Conservation (phyloP, 2,329 filamentous ascomycete genomes). For the Aureobasidium sp. region DNA sequence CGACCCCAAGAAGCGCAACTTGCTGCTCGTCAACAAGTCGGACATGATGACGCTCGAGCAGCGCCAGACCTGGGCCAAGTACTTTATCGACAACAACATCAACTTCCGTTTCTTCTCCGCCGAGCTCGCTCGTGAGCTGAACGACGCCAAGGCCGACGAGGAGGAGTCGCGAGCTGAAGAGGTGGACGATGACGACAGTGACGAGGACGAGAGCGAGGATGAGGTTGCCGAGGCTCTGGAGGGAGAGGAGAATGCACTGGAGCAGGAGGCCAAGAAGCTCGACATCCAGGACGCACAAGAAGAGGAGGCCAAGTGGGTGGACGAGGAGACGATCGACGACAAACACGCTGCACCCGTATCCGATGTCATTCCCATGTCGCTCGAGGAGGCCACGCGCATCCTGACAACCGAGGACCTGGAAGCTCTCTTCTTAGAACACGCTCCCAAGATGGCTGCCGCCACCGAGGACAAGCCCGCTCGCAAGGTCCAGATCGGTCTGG, state of each 20-base stretch:
- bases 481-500: conserved; percentile 84
- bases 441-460: conserved; percentile 42
- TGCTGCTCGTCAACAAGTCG: conserved; percentile 94
- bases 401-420: conserved; percentile 90
- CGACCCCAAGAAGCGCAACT: conserved; percentile 75
- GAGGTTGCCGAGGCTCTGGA: conserved; percentile 33
- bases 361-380: conserved; percentile 28
- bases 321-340: conserved; percentile 30
- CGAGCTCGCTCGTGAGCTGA: conserved; percentile 78
- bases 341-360: conserved; percentile 20
- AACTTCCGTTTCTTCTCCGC: conserved; percentile 96
- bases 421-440: conserved; percentile 71
- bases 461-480: conserved; percentile 38
- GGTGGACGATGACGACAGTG: conserved; percentile 46
- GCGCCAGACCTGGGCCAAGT: conserved; percentile 72
- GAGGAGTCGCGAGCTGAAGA: conserved; percentile 34
- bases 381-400: conserved; percentile 54
- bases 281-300: conserved; percentile 35
- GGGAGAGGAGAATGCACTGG: conserved; percentile 41
- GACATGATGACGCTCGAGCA: conserved; percentile 95
- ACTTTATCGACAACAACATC: conserved; percentile 72
- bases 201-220: conserved; percentile 29
- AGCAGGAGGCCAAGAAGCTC: conserved; percentile 37
- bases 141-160: conserved; percentile 58
- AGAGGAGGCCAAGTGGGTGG: conserved; percentile 31